Evolutionary conservation across 169 alveolate species (phyloP), one percentile per base, ranked within the genome.

Genomic region (Plasmodium reichenowi): DNA sequence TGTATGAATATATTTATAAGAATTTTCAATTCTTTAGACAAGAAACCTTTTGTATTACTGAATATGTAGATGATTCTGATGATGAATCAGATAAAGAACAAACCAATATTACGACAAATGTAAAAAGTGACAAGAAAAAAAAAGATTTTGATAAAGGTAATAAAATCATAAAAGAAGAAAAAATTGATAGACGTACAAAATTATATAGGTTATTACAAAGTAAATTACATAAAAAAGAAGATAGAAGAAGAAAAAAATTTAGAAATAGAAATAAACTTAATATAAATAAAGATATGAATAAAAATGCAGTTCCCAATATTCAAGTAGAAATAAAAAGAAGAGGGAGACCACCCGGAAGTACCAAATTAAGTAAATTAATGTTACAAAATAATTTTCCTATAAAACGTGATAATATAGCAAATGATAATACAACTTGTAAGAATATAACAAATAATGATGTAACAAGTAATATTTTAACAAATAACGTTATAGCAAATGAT

Each of bases 341-440:
- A 9, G 91, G 91, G 1, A 83, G 91, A 48, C 91, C 91, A 24
- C 54, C 58, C 7, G 91, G 91, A 29, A 83, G 91, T 67, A 83
- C 91, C 3, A 83, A 83, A 58, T 22, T 83, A 15, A 83, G 47
- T 63, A 83, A 83, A 56, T 26, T 67, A 8, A 56, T 32, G 15
- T 6, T 68, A 50, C 83, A 68, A 22, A 66, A 20, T 29, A n/a
- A 13, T 26, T 38, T 5, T 6, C 47, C 45, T 47, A 17, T n/a
- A 29, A 60, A 60, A 47, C 68, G 58, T n/a, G 47, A 38, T 60
- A 83, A 43, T 29, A 67, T 43, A 38, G 68, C 43, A 48, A 43
- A 54, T 43, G 73, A 67, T 3, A 60, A 68, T 8, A 62, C 9
- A 62, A 6, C 15, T 62, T 20, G 7, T 56, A 56, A 13, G 8